Conservation (phyloP, 2,329 filamentous ascomycete species). For the Talaromyces sp. region DNA sequence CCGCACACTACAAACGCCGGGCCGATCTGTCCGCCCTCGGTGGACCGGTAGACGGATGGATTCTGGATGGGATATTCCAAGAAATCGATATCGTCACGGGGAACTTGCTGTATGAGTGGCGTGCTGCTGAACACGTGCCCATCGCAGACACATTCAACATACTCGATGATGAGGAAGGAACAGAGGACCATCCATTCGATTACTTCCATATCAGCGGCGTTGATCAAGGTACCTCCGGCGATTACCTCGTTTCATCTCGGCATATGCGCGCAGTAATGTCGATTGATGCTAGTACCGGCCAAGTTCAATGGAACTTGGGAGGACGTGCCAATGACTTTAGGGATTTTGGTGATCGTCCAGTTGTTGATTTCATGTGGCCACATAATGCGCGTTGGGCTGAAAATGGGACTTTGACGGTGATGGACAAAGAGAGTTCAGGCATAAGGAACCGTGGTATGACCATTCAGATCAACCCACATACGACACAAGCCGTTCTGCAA, state of each 20-base stretch:
- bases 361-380: constrained; percentile 18
- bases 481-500: neutral
- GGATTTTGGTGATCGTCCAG: constrained; percentile 5
- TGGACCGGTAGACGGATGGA: constrained; percentile 40
- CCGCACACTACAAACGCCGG: constrained; percentile 40
- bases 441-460: neutral
- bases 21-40: constrained; percentile 42
- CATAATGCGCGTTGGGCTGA: constrained; percentile 24
- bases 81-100: constrained; percentile 47
- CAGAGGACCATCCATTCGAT: constrained; percentile 45
- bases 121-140: constrained; percentile 47
- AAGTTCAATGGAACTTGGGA: constrained; percentile 55
- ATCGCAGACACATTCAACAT: constrained; percentile 27
- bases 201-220: constrained; percentile 59
- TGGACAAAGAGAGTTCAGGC: constrained; percentile 34
- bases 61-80: constrained; percentile 45
- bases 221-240: constrained; percentile 51
- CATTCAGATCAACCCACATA: constrained; percentile 1
- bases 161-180: constrained; percentile 24
- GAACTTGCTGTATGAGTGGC: constrained; percentile 49
- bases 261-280: constrained; percentile 50
- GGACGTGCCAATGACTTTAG: constrained; percentile 14
- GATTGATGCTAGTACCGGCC: constrained; percentile 49
- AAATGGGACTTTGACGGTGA: constrained; percentile 35
- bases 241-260: constrained; percentile 56